Percentiles rank a stretch among this genome's conserved stretches.
phyloP scores from a whole-genome alignment of 768 basidiomycete genomes.

The Hygrocybe coccinea region DNA sequence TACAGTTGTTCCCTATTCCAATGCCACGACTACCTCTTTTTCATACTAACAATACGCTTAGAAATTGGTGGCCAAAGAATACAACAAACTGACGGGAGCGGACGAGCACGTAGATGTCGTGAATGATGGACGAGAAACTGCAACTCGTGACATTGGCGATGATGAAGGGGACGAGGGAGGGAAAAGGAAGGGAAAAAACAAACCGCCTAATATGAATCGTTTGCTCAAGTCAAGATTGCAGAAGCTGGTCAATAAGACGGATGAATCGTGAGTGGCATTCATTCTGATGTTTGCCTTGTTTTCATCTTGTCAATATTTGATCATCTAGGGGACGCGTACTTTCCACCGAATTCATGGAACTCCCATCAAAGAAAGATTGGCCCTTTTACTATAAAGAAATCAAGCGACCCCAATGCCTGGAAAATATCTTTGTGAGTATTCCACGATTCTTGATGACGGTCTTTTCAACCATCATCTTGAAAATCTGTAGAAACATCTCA shows the following conservation, averaged over 20 bases:
- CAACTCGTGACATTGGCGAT: conserved; percentile 31
- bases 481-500: conserved; percentile 62
- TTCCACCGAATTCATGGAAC: conserved; percentile 75
- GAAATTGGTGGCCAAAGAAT: conserved; percentile 50
- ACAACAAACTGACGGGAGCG: conserved; percentile 33
- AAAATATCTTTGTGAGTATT: conserved; percentile 64
- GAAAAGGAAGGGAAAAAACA: conserved; percentile 48
- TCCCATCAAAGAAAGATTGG: conserved; percentile 77
- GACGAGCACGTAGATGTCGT: background rate
- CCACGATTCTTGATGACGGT: background rate
- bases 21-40: background rate
- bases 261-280: conserved; percentile 52
- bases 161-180: conserved; percentile 36
- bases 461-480: background rate
- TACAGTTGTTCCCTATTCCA: background rate
- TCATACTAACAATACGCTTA: conserved; percentile 14
- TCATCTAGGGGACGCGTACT: conserved; percentile 57
- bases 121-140: conserved; percentile 1
- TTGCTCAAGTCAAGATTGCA: conserved; percentile 64
- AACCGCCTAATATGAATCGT: conserved; percentile 58
- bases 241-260: conserved; percentile 69
- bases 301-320: background rate
- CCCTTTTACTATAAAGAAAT: conserved; percentile 76
- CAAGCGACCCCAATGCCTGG: conserved; percentile 72
- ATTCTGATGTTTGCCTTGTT: background rate